A percentile compares a stretch with the other conserved stretches of the same genome.
Conservation (phyloP, 257 asterid species). For the Solanum raphanifolium region DNA sequence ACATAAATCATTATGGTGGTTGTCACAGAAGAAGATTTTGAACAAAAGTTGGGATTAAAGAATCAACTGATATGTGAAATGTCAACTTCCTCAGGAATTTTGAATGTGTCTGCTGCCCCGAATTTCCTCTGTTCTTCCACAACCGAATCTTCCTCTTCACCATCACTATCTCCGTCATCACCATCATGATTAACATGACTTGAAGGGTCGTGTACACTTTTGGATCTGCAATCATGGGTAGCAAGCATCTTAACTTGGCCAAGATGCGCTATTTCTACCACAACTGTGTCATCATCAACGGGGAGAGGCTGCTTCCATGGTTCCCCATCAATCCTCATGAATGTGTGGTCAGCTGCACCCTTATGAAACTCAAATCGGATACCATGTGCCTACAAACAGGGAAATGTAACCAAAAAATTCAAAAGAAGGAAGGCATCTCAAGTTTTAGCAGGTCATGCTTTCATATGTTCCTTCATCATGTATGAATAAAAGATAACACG, state of each 20-base stretch:
- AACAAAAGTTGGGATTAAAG: not conserved
- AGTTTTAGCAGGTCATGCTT: not conserved
- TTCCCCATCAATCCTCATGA: slow-evolving; percentile 90
- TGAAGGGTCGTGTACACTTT: slow-evolving; percentile 44
- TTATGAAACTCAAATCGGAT: slow-evolving; percentile 64
- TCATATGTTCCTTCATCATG: too few species aligned
- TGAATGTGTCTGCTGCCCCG: slow-evolving; percentile 83
- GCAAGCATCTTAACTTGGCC: slow-evolving; percentile 93
- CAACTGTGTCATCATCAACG: slow-evolving; percentile 47
- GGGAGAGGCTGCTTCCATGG: slow-evolving; percentile 96
- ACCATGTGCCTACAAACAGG: slow-evolving; percentile 38
- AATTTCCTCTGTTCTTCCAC: slow-evolving; percentile 66
- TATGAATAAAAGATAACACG: not conserved
- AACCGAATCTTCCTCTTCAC: slow-evolving; percentile 43
- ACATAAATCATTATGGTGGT: not conserved
- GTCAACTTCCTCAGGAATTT: slow-evolving; percentile 74
- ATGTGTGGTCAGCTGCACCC: slow-evolving; percentile 60
- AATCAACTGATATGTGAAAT: slow-evolving; percentile 59
- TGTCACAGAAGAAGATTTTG: not conserved
- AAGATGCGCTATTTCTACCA: slow-evolving; percentile 60
- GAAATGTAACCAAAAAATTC: not conserved
- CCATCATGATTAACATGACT: slow-evolving; percentile 21
- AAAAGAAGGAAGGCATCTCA: not conserved
- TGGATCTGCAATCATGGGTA: slow-evolving; percentile 47
- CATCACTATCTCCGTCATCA: slow-evolving; percentile 52